Percentiles rank a stretch among this genome's conserved stretches.
phyloP scores from a whole-genome alignment of 192 early-diverging fungal genomes.

The Rhizoclosmatium globosum region DNA sequence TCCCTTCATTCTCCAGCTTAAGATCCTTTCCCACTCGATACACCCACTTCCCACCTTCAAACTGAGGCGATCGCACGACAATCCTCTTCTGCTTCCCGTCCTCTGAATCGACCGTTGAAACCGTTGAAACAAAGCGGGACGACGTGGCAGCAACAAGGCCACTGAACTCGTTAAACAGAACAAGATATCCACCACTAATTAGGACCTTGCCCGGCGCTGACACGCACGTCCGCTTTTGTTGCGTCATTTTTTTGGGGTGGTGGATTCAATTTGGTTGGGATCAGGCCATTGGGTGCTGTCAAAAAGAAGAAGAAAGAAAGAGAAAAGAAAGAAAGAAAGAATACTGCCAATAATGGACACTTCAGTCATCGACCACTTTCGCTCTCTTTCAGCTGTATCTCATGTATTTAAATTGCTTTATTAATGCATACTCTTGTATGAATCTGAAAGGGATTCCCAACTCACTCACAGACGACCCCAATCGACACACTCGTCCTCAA shows the following conservation, averaged over 20 bases:
- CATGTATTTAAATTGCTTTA: too few relatives aligned
- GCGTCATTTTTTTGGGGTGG: background rate
- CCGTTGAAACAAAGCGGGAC: slow-evolving; percentile 83
- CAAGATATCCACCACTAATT: slow-evolving; percentile 91
- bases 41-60: slow-evolving; percentile 81
- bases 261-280: background rate
- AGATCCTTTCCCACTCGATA: slow-evolving; percentile 56
- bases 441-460: too few relatives aligned
- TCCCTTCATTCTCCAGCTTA: background rate
- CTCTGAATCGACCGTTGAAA: slow-evolving; percentile 37
- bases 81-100: slow-evolving; percentile 42
- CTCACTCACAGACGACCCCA: background rate
- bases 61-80: slow-evolving; percentile 83
- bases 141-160: slow-evolving; percentile 88
- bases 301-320: too few relatives aligned
- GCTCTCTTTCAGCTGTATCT: too few relatives aligned
- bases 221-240: slow-evolving; percentile 41
- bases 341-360: too few relatives aligned
- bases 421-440: too few relatives aligned
- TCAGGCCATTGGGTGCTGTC: background rate
- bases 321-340: too few relatives aligned
- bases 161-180: slow-evolving; percentile 79
- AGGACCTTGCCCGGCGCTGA: slow-evolving; percentile 98
- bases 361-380: too few relatives aligned
- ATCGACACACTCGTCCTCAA: background rate